Base-by-base conservation (phyloP, 2,329 filamentous ascomycete genomes). In the Fusarium pininemorale region DNA sequence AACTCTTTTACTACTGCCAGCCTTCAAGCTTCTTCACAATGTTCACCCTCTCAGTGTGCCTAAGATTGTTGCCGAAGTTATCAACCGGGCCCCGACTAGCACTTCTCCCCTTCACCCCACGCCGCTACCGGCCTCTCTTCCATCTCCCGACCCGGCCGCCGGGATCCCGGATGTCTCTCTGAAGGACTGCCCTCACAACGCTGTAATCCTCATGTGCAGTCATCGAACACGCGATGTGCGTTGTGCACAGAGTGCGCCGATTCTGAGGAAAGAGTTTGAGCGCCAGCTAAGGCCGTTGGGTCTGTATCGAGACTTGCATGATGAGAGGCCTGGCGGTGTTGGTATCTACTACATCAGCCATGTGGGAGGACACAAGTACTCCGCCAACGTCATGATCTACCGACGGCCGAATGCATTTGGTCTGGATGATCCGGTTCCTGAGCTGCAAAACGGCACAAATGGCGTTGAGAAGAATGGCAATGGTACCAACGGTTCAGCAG, bases 311-410 rank as follows among this genome's bases (percentile, higher is more conserved):
- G 96, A 98, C 80, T 84, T 96, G 53, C 91, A 97, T 80, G 96
- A 99, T 81, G 91, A 95, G 81, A 86, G 96, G 66, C 94, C 95
- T 0, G 96, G 96, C 16, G 96, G 96, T 18, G 96, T 98, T 11
- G 96, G 94, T 1, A 94, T 99, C 74, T 98, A 98, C 84, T 98
- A 98, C 81, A 97, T 98, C 80, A 96, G 91, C 75, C 96, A 99
- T 80, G 95, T 98, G 6, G 96, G 96, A 35, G 96, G 96, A 1
- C 96, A 99, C 86, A 98, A 98, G 85, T 98, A 97, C 84, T 91
- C 92, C 53, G 96, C 96, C 35, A 99, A 99, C 79, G 90, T 98
- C 77, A 93, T 99, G 86, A 87, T 99, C 3, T 98, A 99, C 82
- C 89, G 96, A 15, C 88, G 88, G 61, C 86, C 85, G 12, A 85